Conservation (phyloP, 345 rosid species). For the Corchorus olitorius region DNA sequence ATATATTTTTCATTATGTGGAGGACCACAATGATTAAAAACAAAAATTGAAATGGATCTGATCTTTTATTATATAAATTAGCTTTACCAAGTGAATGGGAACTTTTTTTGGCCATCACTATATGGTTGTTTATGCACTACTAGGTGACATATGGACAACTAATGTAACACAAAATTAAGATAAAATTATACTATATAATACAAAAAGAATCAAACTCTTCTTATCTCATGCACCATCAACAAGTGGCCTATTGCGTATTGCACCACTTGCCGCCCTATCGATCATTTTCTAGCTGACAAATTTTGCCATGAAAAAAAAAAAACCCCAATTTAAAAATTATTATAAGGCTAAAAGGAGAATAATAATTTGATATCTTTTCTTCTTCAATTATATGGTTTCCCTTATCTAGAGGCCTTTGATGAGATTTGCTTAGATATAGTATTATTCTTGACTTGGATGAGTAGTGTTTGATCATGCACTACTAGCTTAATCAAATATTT, state of each 20-base stretch:
- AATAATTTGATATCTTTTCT: neutral
- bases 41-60: neutral
- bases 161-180: neutral
- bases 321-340: too few relatives aligned
- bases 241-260: neutral
- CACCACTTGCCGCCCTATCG: conserved; percentile 20
- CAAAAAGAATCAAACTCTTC: conserved; percentile 8
- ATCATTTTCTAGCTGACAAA: neutral
- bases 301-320: neutral
- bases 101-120: neutral
- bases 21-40: neutral
- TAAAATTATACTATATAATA: too few relatives aligned
- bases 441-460: neutral
- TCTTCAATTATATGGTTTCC: neutral
- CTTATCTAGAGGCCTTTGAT: neutral
- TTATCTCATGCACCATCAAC: conserved; percentile 7
- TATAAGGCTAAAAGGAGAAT: neutral
- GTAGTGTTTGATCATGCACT: neutral
- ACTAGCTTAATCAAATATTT: neutral
- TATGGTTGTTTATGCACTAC: neutral
- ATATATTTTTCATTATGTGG: neutral
- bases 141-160: neutral
- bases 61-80: neutral
- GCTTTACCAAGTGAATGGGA: neutral
- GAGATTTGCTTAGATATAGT: neutral